A percentile compares a stretch with the other conserved stretches of the same genome.
Evolutionary conservation across 352 stramenopile species (phyloP).

Genomic region (Pythium rhizo-oryzae): DNA sequence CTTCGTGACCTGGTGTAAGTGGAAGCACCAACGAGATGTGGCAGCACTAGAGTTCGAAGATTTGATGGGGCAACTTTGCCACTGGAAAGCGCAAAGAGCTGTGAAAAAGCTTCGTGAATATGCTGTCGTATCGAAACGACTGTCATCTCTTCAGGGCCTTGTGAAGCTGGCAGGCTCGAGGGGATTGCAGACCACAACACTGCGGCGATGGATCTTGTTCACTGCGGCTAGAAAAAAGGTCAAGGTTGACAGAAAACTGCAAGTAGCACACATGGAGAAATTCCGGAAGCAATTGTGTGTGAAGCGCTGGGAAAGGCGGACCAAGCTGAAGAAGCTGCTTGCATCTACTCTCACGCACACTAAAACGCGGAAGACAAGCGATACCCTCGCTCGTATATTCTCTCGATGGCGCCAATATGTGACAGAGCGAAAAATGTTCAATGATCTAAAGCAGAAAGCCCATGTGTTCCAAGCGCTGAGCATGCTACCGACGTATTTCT

Average conservation of each 20-base stretch:
- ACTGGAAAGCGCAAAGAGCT: conserved; percentile 1
- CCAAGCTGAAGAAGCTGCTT: conserved; percentile 31
- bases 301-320: conserved; percentile 28
- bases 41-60: neutral
- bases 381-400: conserved; percentile 21
- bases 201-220: conserved; percentile 3
- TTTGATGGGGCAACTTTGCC: neutral
- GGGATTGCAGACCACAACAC: neutral
- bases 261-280: neutral
- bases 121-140: neutral
- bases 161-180: conserved; percentile 12
- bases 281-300: conserved; percentile 30
- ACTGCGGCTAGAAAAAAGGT: neutral
- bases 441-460: conserved; percentile 40
- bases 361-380: conserved; percentile 15
- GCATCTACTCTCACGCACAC: conserved; percentile 25
- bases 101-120: conserved; percentile 4
- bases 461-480: conserved; percentile 45
- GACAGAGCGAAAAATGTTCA: conserved; percentile 9
- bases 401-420: conserved; percentile 38
- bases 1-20: conserved; percentile 10
- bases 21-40: conserved; percentile 1
- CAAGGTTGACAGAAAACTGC: neutral
- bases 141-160: conserved; percentile 4
- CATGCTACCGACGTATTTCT: conserved; percentile 39